These are phyloP conservation scores for Paspalum vaginatum DNA, from an alignment of 176 grass and related monocot genomes.

Conservation along the genomic window DNA sequence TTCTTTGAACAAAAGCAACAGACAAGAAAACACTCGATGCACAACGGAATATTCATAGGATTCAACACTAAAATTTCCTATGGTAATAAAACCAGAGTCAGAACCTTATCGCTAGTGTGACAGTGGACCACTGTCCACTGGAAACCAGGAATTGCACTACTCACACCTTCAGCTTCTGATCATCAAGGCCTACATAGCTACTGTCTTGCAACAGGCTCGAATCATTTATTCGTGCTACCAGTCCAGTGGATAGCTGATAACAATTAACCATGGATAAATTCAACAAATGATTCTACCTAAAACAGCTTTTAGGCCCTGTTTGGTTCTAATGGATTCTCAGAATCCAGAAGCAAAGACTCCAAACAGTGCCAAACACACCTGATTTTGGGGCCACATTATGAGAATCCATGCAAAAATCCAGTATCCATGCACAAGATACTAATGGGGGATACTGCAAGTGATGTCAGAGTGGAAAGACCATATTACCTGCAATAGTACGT, in stretches of 20 bases:
- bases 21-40: background rate
- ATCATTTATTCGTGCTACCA: background rate
- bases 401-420: too few species aligned
- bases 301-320: background rate
- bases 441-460: too few species aligned
- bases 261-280: background rate
- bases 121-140: background rate
- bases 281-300: background rate
- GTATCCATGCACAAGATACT: too few species aligned
- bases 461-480: too few species aligned
- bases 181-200: background rate
- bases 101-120: background rate
- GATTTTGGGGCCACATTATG: too few species aligned
- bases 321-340: too few species aligned
- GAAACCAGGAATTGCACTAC: background rate
- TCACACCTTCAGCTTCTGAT: background rate
- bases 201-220: background rate
- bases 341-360: too few species aligned
- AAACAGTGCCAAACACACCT: too few species aligned
- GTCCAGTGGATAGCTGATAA: background rate
- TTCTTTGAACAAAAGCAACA: background rate
- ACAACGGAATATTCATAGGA: background rate
- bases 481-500: too few species aligned
- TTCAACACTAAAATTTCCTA: background rate
- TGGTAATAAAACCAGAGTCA: background rate